Evolutionary conservation across 2,329 filamentous ascomycete species (phyloP).

Genomic region (Xylaria sp.): DNA sequence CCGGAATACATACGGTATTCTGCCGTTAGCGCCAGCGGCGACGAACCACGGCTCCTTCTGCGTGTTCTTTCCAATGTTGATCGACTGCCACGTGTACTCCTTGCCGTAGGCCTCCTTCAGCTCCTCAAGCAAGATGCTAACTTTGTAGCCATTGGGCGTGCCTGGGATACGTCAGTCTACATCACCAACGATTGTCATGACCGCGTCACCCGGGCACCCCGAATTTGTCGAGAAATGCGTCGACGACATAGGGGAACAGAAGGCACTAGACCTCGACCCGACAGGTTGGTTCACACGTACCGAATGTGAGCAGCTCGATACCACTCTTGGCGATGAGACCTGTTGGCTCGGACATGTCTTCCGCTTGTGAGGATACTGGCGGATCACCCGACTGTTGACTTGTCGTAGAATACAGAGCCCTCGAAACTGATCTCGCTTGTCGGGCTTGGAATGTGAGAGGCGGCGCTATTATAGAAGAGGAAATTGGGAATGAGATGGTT

Average conservation of each 20-base stretch:
- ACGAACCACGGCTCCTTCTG: conserved; percentile 73
- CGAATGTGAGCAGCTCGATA: conserved; percentile 67
- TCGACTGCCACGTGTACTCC: conserved; percentile 62
- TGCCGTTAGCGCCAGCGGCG: conserved; percentile 65
- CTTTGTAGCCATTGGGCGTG: conserved; percentile 62
- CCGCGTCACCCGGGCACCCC: not conserved
- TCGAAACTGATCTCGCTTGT: not conserved
- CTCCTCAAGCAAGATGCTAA: conserved; percentile 67
- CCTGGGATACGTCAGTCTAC: conserved; percentile 34
- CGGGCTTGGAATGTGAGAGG: not conserved
- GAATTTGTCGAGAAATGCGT: conserved; percentile 12
- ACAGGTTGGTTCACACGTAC: conserved; percentile 33
- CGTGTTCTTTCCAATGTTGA: conserved; percentile 66
- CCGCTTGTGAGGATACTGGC: conserved; percentile 10
- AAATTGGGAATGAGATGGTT: not conserved
- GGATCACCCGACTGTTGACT: not conserved
- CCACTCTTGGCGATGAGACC: conserved; percentile 66
- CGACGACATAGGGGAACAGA: not conserved
- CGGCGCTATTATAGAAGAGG: not conserved
- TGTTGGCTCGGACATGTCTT: conserved; percentile 50
- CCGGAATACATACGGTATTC: conserved; percentile 53
- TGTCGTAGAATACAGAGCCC: conserved; percentile 27
- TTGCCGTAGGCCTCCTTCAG: conserved; percentile 68
- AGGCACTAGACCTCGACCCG: not conserved
- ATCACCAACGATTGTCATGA: not conserved